A percentile compares a stretch with the other conserved stretches of the same genome.
These are phyloP conservation scores for Pyrus pyrifolia DNA, from an alignment of 306 rosid genomes.

Conservation along the genomic window DNA sequence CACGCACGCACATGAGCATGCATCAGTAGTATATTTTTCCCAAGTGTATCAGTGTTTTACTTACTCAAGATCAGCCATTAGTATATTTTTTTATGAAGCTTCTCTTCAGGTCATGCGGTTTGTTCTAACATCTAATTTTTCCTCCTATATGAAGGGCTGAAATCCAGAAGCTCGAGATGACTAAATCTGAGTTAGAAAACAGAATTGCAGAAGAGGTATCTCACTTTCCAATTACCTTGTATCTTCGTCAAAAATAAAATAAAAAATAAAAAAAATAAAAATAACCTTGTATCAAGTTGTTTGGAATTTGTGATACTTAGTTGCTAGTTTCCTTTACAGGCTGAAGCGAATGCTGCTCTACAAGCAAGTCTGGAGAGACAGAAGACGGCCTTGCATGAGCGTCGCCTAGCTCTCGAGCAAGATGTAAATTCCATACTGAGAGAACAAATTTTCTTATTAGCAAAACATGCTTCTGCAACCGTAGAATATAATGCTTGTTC, in stretches of 20 bases:
- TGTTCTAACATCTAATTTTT: conserved; percentile 20
- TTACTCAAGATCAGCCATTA: neutral
- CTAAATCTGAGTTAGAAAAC: conserved; percentile 54
- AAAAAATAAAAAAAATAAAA: too few species aligned
- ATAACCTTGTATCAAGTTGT: conserved; percentile 14
- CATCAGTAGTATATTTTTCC: neutral
- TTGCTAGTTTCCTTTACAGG: conserved; percentile 35
- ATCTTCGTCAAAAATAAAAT: neutral
- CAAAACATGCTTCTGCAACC: neutral
- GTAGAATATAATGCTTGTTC: neutral
- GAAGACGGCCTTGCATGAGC: conserved; percentile 58
- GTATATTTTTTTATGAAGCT: neutral
- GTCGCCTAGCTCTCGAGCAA: conserved; percentile 70
- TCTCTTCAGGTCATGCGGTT: neutral
- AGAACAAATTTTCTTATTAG: conserved; percentile 1
- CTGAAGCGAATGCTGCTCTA: conserved; percentile 47
- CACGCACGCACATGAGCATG: neutral
- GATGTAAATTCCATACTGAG: conserved; percentile 46
- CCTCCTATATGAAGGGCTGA: conserved; percentile 48
- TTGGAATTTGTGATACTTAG: conserved; percentile 8
- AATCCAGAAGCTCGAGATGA: conserved; percentile 56
- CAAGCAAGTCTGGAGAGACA: conserved; percentile 39
- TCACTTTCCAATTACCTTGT: conserved; percentile 19
- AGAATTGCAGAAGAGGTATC: conserved; percentile 55
- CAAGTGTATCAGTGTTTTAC: neutral